Percentiles rank a stretch among this genome's conserved stretches.
These are phyloP conservation scores for Tuber calosporum DNA, from an alignment of 495 filamentous ascomycete genomes.

Conservation along the genomic window DNA sequence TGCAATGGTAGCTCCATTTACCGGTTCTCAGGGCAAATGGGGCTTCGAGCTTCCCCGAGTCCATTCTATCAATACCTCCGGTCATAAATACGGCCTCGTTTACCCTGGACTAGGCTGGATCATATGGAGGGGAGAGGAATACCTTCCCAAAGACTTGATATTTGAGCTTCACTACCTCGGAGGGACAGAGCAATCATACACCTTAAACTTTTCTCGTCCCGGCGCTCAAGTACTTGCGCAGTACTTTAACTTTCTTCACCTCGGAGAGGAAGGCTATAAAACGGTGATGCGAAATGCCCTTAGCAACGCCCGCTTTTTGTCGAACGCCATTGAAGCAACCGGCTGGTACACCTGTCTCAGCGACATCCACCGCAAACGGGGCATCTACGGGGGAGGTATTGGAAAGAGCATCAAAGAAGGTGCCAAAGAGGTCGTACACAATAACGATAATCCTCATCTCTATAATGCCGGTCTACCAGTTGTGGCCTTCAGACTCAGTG, in stretches of 20 bases:
- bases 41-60: conserved; percentile 65
- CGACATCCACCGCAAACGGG: conserved; percentile 59
- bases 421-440: conserved; percentile 44
- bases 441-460: conserved; percentile 47
- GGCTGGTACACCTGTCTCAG: conserved; percentile 65
- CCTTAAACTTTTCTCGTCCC: conserved; percentile 68
- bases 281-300: conserved; percentile 65
- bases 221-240: conserved; percentile 66
- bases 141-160: conserved; percentile 62
- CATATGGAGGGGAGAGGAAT: conserved; percentile 62
- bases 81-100: conserved; percentile 71
- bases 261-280: conserved; percentile 60
- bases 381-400: conserved; percentile 27
- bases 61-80: conserved; percentile 66
- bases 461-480: conserved; percentile 66
- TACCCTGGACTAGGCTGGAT: conserved; percentile 69
- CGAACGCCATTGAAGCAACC: conserved; percentile 60
- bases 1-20: conserved; percentile 68
- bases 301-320: conserved; percentile 60
- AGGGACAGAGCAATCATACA: conserved; percentile 66
- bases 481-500: conserved; percentile 60
- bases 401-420: conserved; percentile 34
- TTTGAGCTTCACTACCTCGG: conserved; percentile 72
- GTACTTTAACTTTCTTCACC: conserved; percentile 70
- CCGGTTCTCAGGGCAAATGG: conserved; percentile 53